A percentile compares a stretch with the other conserved stretches of the same genome.
phyloP scores from a whole-genome alignment of 2,329 filamentous ascomycete genomes.

The Aureobasidium sp. region DNA sequence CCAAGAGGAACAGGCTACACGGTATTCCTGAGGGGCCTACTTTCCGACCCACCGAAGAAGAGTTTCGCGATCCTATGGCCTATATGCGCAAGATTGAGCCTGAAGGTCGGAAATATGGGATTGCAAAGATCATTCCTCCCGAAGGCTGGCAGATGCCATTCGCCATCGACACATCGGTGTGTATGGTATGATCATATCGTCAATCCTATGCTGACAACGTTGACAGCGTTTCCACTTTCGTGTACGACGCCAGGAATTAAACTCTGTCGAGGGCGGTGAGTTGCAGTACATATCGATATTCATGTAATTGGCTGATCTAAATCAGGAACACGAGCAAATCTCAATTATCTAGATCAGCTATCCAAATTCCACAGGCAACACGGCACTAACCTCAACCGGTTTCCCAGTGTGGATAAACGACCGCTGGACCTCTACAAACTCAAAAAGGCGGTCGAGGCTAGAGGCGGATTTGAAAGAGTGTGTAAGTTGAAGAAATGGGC shows the following conservation, averaged over 20 bases:
- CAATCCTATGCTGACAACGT: conserved; percentile 27
- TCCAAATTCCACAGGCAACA: conserved; percentile 96
- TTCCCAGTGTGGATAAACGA: conserved; percentile 96
- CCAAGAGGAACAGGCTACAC: conserved; percentile 73
- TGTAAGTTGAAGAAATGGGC: conserved; percentile 99
- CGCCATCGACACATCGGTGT: conserved; percentile 92
- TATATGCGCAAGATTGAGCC: conserved; percentile 89
- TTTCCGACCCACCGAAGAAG: conserved; percentile 81
- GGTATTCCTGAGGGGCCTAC: conserved; percentile 84
- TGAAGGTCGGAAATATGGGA: conserved; percentile 79
- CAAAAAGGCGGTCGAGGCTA: conserved; percentile 91
- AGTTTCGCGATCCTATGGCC: conserved; percentile 88
- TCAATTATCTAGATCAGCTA: conserved; percentile 92
- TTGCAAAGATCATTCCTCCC: conserved; percentile 93
- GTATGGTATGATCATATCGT: conserved; percentile 23
- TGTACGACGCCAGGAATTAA: conserved; percentile 91
- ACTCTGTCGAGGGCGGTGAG: conserved; percentile 93
- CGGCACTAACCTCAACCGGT: conserved; percentile 85
- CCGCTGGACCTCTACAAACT: conserved; percentile 91
- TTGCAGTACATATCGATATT: neutral
- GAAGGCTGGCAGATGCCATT: conserved; percentile 92
- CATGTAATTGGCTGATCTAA: conserved; percentile 23
- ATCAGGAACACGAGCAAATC: conserved; percentile 82
- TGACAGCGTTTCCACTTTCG: conserved; percentile 88
- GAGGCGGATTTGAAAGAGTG: conserved; percentile 91